Conservation (phyloP, 805 yeast genomes). For the Myxozyma mucilagina region DNA sequence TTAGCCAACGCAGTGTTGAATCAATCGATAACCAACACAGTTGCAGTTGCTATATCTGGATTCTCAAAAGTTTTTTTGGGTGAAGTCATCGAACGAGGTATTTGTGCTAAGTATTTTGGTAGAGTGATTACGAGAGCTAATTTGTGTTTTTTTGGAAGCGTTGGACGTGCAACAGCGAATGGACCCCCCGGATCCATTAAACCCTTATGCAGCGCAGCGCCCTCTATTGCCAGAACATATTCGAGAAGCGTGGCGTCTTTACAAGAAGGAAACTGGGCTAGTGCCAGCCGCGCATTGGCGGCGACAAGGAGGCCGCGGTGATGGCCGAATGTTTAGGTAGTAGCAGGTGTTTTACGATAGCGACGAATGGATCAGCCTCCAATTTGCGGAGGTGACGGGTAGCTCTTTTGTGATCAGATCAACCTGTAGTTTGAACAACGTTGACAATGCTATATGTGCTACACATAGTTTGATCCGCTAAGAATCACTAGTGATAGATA, state of each 20-base stretch:
- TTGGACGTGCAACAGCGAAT: constrained; percentile 36
- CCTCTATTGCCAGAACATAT: constrained; percentile 84
- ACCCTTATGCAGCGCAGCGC: constrained; percentile 33
- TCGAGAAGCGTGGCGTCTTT: constrained; percentile 84
- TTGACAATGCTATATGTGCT: too few relatives aligned
- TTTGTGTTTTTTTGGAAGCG: constrained; percentile 7
- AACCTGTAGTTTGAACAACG: too few relatives aligned
- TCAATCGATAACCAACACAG: constrained; percentile 75
- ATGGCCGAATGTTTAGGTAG: constrained; percentile 67
- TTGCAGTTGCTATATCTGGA: constrained; percentile 81
- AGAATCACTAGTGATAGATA: too few relatives aligned
- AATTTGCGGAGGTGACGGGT: too few relatives aligned
- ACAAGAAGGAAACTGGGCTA: constrained; percentile 64
- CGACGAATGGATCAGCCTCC: not conserved
- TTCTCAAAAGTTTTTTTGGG: constrained; percentile 87
- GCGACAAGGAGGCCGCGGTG: constrained; percentile 67
- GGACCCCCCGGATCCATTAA: constrained; percentile 43
- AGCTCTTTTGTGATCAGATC: not conserved
- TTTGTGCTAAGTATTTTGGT: constrained; percentile 50
- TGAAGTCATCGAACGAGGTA: constrained; percentile 73
- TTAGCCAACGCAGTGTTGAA: constrained; percentile 76
- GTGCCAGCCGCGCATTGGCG: constrained; percentile 68
- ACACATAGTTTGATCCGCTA: too few relatives aligned
- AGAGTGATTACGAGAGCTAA: not conserved
- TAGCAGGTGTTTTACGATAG: not conserved